phyloP scores from a whole-genome alignment of 306 rosid species.

The Citrullus mucosospermus region DNA sequence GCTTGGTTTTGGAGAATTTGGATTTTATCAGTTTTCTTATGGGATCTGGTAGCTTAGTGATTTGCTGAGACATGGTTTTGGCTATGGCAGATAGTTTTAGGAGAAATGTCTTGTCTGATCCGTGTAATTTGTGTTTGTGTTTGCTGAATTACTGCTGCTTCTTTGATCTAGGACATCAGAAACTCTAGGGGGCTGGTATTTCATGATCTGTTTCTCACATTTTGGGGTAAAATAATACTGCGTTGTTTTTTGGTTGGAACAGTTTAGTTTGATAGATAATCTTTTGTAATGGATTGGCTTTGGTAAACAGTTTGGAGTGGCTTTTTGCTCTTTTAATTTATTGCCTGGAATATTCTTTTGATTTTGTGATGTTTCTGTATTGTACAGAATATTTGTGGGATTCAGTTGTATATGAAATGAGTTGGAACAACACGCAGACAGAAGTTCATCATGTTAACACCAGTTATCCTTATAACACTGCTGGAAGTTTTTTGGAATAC shows the following conservation, averaged over 20 bases:
- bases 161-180: not conserved
- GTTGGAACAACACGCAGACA: conserved; percentile 68
- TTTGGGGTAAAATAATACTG: not conserved
- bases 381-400: not conserved
- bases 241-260: not conserved
- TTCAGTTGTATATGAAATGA: conserved; percentile 32
- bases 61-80: not conserved
- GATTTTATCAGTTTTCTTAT: not conserved
- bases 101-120: not conserved
- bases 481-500: conserved; percentile 94
- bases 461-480: conserved; percentile 63
- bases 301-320: not conserved
- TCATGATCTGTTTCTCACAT: not conserved
- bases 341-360: not conserved
- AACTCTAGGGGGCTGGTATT: not conserved
- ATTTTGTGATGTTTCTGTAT: not conserved
- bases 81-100: not conserved
- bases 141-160: not conserved
- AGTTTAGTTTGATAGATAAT: not conserved
- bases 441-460: conserved; percentile 71
- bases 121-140: not conserved
- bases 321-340: not conserved
- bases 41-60: not conserved
- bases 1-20: not conserved
- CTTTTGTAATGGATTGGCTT: not conserved